Percentiles rank a stretch among this genome's conserved stretches.
Evolutionary conservation across 257 asterid species (phyloP).

Genomic region (Gardenia jasminoides): DNA sequence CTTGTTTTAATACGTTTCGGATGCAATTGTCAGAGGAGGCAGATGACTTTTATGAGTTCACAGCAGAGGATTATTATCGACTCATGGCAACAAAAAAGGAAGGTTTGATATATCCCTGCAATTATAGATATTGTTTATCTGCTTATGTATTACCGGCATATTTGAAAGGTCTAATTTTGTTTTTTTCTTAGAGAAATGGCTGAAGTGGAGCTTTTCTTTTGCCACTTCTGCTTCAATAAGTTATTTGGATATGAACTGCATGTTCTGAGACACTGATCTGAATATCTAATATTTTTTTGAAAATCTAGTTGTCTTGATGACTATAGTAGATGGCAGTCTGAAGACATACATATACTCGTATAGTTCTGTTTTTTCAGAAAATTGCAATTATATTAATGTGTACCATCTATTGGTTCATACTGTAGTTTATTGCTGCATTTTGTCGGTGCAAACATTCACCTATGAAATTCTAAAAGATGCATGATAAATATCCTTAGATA

Average conservation of each 20-base stretch:
- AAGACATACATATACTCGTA: background rate
- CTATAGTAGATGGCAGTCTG: background rate
- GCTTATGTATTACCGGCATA: background rate
- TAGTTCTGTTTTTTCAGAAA: background rate
- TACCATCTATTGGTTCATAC: background rate
- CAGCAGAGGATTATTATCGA: conserved; percentile 84
- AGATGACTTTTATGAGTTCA: conserved; percentile 88
- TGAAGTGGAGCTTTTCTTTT: background rate
- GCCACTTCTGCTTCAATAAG: background rate
- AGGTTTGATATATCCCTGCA: conserved; percentile 40
- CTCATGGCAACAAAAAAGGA: conserved; percentile 72
- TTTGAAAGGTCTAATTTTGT: background rate
- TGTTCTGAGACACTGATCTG: background rate
- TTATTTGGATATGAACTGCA: background rate
- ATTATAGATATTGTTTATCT: background rate
- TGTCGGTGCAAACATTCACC: background rate
- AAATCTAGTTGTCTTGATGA: background rate
- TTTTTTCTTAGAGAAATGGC: background rate
- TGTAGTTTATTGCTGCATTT: background rate
- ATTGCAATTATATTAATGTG: background rate
- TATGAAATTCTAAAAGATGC: background rate
- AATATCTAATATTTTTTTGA: background rate
- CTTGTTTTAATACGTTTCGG: background rate
- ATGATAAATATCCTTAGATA: background rate
- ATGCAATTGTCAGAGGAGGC: conserved; percentile 53